Base-by-base conservation (phyloP, 1,284 basidiomycete species). In the Ustilago lituana region DNA sequence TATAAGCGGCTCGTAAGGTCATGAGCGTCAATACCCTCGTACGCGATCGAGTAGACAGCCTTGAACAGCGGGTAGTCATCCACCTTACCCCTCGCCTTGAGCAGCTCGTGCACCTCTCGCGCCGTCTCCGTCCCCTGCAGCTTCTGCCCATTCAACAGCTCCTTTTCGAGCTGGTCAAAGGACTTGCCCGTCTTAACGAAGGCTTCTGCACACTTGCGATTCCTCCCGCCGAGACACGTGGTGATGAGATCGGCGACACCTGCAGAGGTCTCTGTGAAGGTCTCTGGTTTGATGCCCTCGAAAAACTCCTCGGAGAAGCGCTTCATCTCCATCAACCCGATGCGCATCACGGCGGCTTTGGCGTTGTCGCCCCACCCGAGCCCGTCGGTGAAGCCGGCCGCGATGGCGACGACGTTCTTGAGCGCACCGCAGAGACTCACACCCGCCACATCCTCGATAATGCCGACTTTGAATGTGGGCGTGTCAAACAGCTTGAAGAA, bases 181-280 rank as follows among this genome's bases (percentile, higher is more conserved):
- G 85, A 82, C 82, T 87, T 84, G 50, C 84, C 82, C 10, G 83
- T 84, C 66, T 80, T 84, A 26, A 86, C 86, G 66, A 86, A 87
- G 0, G 86, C 86, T 55, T 85, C 84, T 7, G 85, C 85, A 47
- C 83, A 83, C 76, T 85, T 84, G 52, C 84, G 81, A 77, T 87
- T 87, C 37, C 87, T 80, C 4, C 87, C 87, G 19, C 86, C 86
- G 19, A 87, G 82, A 48, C 86, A 87, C 8, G 85, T 86, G 5
- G 86, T 87, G 77, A 87, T 87, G 24, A 87, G 80, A 80, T 87
- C 87, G 8, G 86, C 87, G 22, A 87, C 83, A 40, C 87, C 87
- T 1, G 86, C 85, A 39, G 70, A 74, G 72, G 84, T 81, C 85
- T 85, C 70, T 82, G 82, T 63, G 73, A 87, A 87, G 0, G 86